Percentiles rank a stretch among this genome's conserved stretches.
Evolutionary conservation across 75 land plant genomes (phyloP).

Genomic region (Picea sitchensis): DNA sequence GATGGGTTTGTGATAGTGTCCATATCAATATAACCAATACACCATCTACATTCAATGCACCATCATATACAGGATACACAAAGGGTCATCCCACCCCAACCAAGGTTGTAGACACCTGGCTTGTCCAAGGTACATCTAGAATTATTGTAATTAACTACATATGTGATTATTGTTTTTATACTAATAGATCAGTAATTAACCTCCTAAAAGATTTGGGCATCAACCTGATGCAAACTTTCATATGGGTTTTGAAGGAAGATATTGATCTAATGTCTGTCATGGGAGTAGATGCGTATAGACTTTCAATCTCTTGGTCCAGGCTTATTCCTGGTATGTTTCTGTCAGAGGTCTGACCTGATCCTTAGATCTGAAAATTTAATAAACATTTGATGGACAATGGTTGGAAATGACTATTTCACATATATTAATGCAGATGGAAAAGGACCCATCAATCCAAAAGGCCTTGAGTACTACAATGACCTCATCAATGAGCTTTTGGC

Average conservation of each 20-base stretch:
- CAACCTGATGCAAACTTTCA: constrained; percentile 1
- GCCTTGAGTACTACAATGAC: constrained; percentile 29
- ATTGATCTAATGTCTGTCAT: constrained; percentile 33
- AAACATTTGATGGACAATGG: too few relatives aligned
- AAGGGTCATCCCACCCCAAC: too few relatives aligned
- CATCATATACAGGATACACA: too few relatives aligned
- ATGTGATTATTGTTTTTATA: neutral
- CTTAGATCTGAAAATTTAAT: too few relatives aligned
- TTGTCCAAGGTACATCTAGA: too few relatives aligned
- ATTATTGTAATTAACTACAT: too few relatives aligned
- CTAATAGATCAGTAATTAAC: neutral
- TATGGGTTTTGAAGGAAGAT: constrained; percentile 22
- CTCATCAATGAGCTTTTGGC: constrained; percentile 27
- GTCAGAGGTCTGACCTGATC: neutral
- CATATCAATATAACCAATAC: too few relatives aligned
- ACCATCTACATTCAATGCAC: too few relatives aligned
- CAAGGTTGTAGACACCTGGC: too few relatives aligned
- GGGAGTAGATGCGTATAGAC: constrained; percentile 37
- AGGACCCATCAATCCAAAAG: constrained; percentile 21
- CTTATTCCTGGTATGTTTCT: constrained; percentile 24
- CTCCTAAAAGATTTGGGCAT: neutral
- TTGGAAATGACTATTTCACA: too few relatives aligned
- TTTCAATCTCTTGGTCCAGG: constrained; percentile 45
- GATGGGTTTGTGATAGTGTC: too few relatives aligned
- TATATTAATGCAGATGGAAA: constrained; percentile 19